Conservation (phyloP, 176 grass and related monocot genomes). For the Musa troglodytarum region DNA sequence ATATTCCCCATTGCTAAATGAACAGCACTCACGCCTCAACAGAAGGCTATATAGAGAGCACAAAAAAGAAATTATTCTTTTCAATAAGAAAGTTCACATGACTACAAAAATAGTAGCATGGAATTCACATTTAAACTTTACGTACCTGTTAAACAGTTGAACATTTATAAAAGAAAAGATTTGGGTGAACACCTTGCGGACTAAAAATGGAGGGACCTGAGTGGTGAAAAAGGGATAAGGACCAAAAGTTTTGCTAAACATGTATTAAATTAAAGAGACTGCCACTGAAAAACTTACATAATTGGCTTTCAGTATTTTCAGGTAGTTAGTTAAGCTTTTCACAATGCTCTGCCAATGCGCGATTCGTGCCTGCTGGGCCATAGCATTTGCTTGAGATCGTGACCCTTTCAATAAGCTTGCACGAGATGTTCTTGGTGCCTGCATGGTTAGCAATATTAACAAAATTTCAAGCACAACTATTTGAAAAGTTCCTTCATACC, state of each 20-base stretch:
- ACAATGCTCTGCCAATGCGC: conserved; percentile 20
- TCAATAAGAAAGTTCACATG: conserved; percentile 23
- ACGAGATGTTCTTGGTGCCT: conserved; percentile 26
- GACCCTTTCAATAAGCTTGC: conserved; percentile 32
- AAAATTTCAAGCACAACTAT: not conserved
- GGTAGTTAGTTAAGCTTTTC: conserved; percentile 20
- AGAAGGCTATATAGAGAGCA: conserved; percentile 44
- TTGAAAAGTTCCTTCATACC: conserved; percentile 26
- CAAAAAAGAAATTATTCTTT: conserved; percentile 14
- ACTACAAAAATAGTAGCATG: conserved; percentile 15
- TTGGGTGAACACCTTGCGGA: conserved; percentile 72
- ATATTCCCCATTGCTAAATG: conserved; percentile 87
- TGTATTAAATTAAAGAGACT: conserved; percentile 1
- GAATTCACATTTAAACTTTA: conserved; percentile 8
- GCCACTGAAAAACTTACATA: conserved; percentile 22
- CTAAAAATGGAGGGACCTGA: conserved; percentile 71
- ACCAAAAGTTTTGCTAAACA: not conserved
- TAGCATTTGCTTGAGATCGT: conserved; percentile 20
- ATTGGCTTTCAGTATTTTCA: conserved; percentile 27
- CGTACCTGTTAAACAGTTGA: conserved; percentile 87
- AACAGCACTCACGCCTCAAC: conserved; percentile 80
- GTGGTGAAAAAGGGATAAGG: conserved; percentile 20
- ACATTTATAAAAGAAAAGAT: conserved; percentile 74
- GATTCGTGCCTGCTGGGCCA: conserved; percentile 16
- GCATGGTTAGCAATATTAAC: not conserved